Conservation (phyloP, 129 eudicot genomes). For the Escallonia rubra region DNA sequence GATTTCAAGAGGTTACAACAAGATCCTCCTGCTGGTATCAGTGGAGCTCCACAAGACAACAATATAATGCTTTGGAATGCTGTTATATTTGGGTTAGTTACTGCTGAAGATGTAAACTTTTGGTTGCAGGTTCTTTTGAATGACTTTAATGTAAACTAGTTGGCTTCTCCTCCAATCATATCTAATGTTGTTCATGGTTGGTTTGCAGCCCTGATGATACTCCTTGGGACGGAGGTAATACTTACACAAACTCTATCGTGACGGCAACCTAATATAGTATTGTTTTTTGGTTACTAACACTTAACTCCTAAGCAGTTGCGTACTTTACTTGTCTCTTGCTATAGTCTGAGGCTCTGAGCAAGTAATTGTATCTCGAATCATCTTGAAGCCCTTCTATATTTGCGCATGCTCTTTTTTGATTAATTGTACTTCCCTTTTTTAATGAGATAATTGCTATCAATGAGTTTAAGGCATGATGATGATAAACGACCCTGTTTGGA, state of each 20-base stretch:
- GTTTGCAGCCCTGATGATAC: constrained; percentile 45
- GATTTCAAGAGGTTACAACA: constrained; percentile 53
- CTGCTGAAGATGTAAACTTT: background rate
- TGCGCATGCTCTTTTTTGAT: no score
- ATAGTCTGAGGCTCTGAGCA: no score
- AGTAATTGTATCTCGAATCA: no score
- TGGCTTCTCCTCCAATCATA: background rate
- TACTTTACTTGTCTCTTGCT: no score
- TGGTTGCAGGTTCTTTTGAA: background rate
- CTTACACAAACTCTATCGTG: background rate
- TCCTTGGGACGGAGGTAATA: constrained; percentile 49
- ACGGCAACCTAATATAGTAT: background rate
- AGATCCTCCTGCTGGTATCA: constrained; percentile 53
- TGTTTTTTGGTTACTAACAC: no score
- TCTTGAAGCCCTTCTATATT: no score
- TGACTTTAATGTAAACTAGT: background rate
- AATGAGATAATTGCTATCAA: no score
- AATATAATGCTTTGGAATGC: constrained; percentile 54
- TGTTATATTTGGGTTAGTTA: constrained; percentile 45
- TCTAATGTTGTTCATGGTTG: constrained; percentile 5
- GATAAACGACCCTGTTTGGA: no score
- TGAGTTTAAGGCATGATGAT: no score
- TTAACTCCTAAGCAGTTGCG: no score
- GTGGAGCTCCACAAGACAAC: constrained; percentile 52
- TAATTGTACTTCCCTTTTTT: no score